Evolutionary conservation across 176 grass and related monocot species (phyloP).

Genomic region (Guadua angustifolia): DNA sequence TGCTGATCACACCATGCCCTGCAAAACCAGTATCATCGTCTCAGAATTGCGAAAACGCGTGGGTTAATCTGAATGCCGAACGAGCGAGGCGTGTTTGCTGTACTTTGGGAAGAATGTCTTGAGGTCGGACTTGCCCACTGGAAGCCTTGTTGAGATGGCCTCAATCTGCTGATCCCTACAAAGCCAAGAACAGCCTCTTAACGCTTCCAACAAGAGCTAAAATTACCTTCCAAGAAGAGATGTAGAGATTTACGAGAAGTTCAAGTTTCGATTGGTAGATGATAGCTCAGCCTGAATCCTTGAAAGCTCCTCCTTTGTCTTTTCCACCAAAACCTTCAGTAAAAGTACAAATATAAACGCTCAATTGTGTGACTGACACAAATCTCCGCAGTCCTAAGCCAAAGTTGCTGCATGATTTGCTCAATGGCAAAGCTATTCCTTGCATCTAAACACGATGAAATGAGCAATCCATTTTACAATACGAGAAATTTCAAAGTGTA

Average conservation of each 20-base stretch:
- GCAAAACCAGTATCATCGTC: not conserved
- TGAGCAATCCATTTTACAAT: not conserved
- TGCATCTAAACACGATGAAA: not conserved
- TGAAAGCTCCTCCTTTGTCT: constrained; percentile 88
- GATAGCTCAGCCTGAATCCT: constrained; percentile 81
- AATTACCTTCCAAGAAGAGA: not conserved
- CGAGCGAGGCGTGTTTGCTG: not conserved
- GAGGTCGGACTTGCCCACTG: constrained; percentile 76
- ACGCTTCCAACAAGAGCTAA: not conserved
- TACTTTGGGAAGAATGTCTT: constrained; percentile 90
- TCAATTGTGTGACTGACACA: not conserved
- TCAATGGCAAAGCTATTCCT: not conserved
- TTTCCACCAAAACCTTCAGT: constrained; percentile 75
- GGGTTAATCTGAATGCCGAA: not conserved
- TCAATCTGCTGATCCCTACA: constrained; percentile 77
- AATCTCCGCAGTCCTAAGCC: not conserved
- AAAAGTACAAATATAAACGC: not conserved
- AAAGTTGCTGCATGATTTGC: not conserved
- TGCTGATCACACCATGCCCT: constrained; percentile 86
- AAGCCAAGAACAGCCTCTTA: not conserved
- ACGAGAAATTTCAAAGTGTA: too few relatives aligned
- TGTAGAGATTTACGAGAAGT: constrained; percentile 64
- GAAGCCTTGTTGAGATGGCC: constrained; percentile 81
- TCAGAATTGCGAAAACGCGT: not conserved
- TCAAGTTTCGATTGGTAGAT: constrained; percentile 61